Conservation (phyloP, 176 grass and related monocot species). For the maize (Zea mays) region DNA sequence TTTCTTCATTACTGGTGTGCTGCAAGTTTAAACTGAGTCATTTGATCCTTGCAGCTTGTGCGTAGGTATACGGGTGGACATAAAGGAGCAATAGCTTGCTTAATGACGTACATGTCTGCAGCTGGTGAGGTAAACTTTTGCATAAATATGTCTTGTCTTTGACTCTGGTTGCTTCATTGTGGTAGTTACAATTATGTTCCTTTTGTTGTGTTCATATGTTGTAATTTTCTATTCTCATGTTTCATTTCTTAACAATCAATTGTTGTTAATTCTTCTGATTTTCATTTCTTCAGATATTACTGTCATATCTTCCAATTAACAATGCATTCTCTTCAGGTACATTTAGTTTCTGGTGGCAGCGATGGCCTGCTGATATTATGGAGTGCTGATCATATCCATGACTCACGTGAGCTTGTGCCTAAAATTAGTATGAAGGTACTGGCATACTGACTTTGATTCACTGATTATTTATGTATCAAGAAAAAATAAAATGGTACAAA, state of each 20-base stretch:
- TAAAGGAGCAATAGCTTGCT: conserved; percentile 91
- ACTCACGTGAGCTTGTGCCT: conserved; percentile 90
- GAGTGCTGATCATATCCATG: conserved; percentile 94
- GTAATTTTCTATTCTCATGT: neutral
- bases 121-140: conserved; percentile 71
- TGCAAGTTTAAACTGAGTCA: conserved; percentile 30
- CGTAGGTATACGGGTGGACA: conserved; percentile 98
- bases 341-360: conserved; percentile 94
- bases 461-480: conserved; percentile 12
- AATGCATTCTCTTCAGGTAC: conserved; percentile 56
- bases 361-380: conserved; percentile 95
- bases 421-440: conserved; percentile 95
- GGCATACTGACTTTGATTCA: conserved; percentile 41
- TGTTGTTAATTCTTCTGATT: neutral
- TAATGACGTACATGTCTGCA: conserved; percentile 93
- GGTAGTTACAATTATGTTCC: neutral
- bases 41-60: conserved; percentile 69
- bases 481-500: conserved; percentile 5
- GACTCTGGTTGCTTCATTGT: conserved; percentile 23
- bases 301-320: conserved; percentile 26
- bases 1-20: conserved; percentile 34
- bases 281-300: conserved; percentile 1
- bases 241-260: conserved; percentile 29
- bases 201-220: neutral
- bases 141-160: conserved; percentile 23